Base-by-base conservation (phyloP, 2,329 filamentous ascomycete species). In the Sarocladium strictum region DNA sequence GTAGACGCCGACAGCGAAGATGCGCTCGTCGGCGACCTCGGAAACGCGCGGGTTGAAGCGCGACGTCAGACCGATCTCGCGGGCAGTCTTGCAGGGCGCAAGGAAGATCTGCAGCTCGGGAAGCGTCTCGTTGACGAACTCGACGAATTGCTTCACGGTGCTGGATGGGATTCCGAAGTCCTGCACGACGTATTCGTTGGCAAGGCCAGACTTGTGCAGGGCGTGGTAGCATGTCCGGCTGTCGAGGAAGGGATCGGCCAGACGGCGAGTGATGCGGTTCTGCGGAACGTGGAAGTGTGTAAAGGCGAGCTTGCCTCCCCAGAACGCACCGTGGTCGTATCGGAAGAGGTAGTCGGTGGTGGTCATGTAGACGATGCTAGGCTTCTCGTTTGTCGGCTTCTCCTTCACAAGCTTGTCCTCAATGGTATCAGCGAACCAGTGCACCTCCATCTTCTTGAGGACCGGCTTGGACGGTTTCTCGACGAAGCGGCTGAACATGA, bases 291-390 rank as follows among this genome's bases (percentile, higher is more conserved):
- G 65, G 69, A 80, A 79, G 65, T 80, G 79, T 35, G 67, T 66
- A 62, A 79, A 80, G 2, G 76, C 75, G 21, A 72, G 73, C 24
- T 67, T 67, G 33, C 76, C 77, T 9, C 76, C 75, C 78, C 78
- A 81, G 67, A 81, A 81, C 17, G 74, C 76, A 49, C 77, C 78
- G 40, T 78, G 75, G 60, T 81, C 78, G 64, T 81, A 81, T 53
- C 78, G 73, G 65, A 81, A 81, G 60, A 80, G 74, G 62, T 81
- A 81, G 58, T 80, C 77, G 12, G 71, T 69, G 1, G 78, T 62
- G 0, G 75, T 76, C 24, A 80, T 73, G 54, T 61, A 63, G 32
- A 63, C 51, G 15, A 57, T 53, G n/a, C 54, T 51, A 11, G 59
- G 59, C 38, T 58, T 60, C 24, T 62, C 60, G 15, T 53, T 24